Conservation (phyloP, 305 asterid species). For the Fraxinus greggii region DNA sequence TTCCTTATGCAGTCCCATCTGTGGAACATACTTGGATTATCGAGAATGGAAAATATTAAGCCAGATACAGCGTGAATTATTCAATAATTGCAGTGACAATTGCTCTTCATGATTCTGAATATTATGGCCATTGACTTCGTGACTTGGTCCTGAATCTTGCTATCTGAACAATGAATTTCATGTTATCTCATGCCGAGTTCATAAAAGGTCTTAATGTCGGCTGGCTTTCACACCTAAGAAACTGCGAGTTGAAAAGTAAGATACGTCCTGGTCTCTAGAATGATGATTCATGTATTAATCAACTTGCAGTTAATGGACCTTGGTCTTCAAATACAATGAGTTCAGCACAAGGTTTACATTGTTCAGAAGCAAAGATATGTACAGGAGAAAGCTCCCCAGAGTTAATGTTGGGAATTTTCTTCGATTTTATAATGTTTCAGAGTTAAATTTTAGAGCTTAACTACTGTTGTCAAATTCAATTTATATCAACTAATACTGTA, state of each 20-base stretch:
- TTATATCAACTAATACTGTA: background rate
- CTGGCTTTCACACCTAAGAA: background rate
- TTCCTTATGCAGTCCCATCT: background rate
- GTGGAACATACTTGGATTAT: background rate
- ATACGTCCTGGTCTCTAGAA: background rate
- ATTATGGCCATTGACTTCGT: background rate
- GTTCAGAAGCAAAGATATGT: background rate
- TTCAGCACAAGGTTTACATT: background rate
- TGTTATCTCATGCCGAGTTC: conserved; percentile 15
- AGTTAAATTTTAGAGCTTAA: background rate
- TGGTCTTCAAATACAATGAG: background rate
- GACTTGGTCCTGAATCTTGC: conserved; percentile 16
- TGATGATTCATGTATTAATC: background rate
- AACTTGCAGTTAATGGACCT: background rate
- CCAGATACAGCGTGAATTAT: background rate
- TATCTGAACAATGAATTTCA: background rate
- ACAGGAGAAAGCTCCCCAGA: background rate
- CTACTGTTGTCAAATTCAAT: background rate
- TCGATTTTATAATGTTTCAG: background rate
- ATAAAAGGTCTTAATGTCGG: background rate
- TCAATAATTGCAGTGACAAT: background rate
- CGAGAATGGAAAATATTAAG: background rate
- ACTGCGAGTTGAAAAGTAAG: background rate
- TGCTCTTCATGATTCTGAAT: background rate
- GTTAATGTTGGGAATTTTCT: background rate